A percentile compares a stretch with the other conserved stretches of the same genome.
Evolutionary conservation across 441 rosid species (phyloP).

Genomic region (Jatropha podagrica): DNA sequence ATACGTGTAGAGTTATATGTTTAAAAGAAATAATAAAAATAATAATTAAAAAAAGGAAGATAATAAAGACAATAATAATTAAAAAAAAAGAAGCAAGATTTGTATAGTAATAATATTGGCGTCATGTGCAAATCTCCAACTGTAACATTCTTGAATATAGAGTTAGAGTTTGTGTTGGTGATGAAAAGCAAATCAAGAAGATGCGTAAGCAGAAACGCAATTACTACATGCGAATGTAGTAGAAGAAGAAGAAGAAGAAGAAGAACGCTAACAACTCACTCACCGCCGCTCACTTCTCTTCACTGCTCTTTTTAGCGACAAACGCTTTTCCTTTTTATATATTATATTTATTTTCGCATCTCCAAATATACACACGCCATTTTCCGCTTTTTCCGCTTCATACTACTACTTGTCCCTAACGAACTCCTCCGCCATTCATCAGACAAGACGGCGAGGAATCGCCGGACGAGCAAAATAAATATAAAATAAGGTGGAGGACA

Average conservation of each 20-base stretch:
- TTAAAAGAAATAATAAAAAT: too few relatives aligned
- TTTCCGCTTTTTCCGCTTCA: background rate
- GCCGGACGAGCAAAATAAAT: slow-evolving; percentile 1
- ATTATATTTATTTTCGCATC: background rate
- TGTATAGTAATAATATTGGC: background rate
- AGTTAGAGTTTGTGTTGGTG: slow-evolving; percentile 13
- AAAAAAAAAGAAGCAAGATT: background rate
- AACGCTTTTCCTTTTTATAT: background rate
- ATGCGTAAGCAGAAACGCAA: background rate
- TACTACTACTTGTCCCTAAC: background rate
- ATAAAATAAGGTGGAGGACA: slow-evolving; percentile 11
- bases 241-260: background rate
- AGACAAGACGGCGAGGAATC: background rate
- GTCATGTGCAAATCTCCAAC: slow-evolving; percentile 11
- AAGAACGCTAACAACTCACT: background rate
- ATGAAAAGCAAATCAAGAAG: background rate
- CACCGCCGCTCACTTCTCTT: background rate
- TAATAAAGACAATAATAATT: too few relatives aligned
- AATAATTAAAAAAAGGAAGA: too few relatives aligned
- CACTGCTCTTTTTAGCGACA: background rate
- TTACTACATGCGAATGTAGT: background rate
- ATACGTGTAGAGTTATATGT: too few relatives aligned
- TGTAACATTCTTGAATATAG: slow-evolving; percentile 1
- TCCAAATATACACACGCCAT: background rate
- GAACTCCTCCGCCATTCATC: background rate